A percentile compares a stretch with the other conserved stretches of the same genome.
These are phyloP conservation scores for Atalantia buxifolia DNA, from an alignment of 345 rosid species.

Conservation along the genomic window DNA sequence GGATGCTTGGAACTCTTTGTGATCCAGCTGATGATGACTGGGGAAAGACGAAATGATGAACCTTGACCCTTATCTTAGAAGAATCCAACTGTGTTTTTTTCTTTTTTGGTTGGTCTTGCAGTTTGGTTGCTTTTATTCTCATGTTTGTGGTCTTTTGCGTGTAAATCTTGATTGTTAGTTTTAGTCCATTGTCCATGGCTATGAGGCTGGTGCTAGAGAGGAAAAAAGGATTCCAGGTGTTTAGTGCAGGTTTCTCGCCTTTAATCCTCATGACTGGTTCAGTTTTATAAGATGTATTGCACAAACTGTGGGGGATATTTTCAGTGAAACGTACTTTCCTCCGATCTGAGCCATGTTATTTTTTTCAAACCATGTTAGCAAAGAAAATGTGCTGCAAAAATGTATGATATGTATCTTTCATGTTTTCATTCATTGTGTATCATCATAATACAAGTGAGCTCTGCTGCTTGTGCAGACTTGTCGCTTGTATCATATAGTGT, in stretches of 20 bases:
- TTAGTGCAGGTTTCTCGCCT: constrained; percentile 4
- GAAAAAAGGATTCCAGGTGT: background rate
- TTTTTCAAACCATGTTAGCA: too few relatives aligned
- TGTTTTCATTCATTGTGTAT: background rate
- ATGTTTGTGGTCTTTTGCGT: background rate
- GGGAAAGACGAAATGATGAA: constrained; percentile 31
- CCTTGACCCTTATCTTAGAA: background rate
- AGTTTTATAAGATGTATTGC: background rate
- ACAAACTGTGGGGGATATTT: constrained; percentile 4
- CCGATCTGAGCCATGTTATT: background rate
- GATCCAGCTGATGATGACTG: constrained; percentile 57
- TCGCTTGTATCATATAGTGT: background rate
- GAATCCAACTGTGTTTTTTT: background rate
- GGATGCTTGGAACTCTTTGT: constrained; percentile 88
- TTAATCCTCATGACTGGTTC: background rate
- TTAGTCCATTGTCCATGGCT: background rate
- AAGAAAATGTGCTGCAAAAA: background rate
- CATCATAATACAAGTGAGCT: background rate
- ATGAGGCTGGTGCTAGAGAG: background rate
- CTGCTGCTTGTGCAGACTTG: background rate
- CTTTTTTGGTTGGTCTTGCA: background rate
- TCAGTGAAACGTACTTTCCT: background rate
- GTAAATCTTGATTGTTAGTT: constrained; percentile 5
- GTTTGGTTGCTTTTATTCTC: background rate
- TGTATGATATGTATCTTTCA: too few relatives aligned